These are phyloP conservation scores for Cladophialophora yegresii DNA, from an alignment of 2,329 filamentous ascomycete genomes.

Conservation along the genomic window DNA sequence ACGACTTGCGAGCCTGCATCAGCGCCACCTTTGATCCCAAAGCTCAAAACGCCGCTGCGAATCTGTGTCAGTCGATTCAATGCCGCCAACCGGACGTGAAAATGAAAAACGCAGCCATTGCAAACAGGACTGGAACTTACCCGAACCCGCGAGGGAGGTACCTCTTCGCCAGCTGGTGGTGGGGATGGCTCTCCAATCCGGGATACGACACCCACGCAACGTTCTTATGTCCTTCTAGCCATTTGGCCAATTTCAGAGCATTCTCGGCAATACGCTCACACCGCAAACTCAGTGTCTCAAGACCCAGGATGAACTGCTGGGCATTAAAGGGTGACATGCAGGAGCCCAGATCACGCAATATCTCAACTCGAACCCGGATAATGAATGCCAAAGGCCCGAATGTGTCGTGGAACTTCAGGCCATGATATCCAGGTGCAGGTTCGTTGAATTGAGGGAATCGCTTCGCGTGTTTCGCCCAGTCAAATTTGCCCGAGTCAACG, in stretches of 20 bases:
- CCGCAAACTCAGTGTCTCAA: constrained; percentile 86
- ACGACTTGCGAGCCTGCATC: constrained; percentile 84
- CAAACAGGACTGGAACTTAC: constrained; percentile 1
- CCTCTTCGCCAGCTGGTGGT: constrained; percentile 78
- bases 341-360: constrained; percentile 81
- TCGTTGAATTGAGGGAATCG: constrained; percentile 94
- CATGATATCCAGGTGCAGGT: constrained; percentile 85
- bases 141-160: constrained; percentile 84
- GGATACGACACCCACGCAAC: constrained; percentile 95
- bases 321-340: constrained; percentile 86
- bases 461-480: constrained; percentile 77
- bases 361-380: constrained; percentile 83
- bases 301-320: constrained; percentile 83
- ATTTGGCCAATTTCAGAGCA: constrained; percentile 74
- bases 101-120: background rate
- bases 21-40: constrained; percentile 87
- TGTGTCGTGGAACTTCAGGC: constrained; percentile 90
- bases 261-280: constrained; percentile 86
- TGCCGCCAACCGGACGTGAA: background rate
- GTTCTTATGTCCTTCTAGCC: constrained; percentile 78
- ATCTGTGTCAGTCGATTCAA: background rate
- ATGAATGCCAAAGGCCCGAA: constrained; percentile 82
- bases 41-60: constrained; percentile 73
- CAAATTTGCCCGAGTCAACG: constrained; percentile 81
- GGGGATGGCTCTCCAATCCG: constrained; percentile 78